Evolutionary conservation across 2,329 filamentous ascomycete species (phyloP), one percentile per base, ranked within the genome.

Genomic region (Fusarium concolor): DNA sequence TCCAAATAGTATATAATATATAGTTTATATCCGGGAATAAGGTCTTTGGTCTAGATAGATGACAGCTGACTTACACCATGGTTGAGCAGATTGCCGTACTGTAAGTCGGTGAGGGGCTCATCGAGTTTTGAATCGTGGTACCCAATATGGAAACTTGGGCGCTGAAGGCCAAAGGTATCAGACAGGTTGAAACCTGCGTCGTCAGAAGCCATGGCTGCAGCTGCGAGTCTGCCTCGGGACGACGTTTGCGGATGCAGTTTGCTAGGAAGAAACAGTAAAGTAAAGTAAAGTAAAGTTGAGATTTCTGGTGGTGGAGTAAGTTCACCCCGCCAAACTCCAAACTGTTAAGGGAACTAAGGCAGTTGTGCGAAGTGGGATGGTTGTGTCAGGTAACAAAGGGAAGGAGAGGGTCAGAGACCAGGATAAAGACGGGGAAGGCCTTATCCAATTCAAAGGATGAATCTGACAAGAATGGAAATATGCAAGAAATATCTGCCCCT

Each of bases 71-170:
- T 82, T 85, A 92, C 90, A 80, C 89, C 89, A 66, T 86, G 82
- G 74, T 91, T 90, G 67, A 93, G 84, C 12, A 92, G 85, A 74
- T 91, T 85, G 52, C 85, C 84, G 72, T 93, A 88, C 74, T 92
- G 84, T 68, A 87, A 79, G 50, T 90, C 85, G 20, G 86, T 86
- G 57, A 92, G 84, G 57, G 89, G 86, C 67, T 86, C 80, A 28
- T 83, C 78, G 60, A 91, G 83, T 51, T 82, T 82, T 9, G 89
- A 89, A 75, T 93, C 90, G 79, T 94, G 92, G 67, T 93, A 90
- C 58, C 91, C 90, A 70, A 94, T 83, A 73, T 90, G 92, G 75
- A 93, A 92, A 12, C 57, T 68, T 2, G 83, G 83, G 33, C 79
- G 75, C 54, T 76, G 75, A 50, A 72, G 67, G 10, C 64, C 75